phyloP scores from a whole-genome alignment of 495 filamentous ascomycete species.

The Penicillium paradoxum region DNA sequence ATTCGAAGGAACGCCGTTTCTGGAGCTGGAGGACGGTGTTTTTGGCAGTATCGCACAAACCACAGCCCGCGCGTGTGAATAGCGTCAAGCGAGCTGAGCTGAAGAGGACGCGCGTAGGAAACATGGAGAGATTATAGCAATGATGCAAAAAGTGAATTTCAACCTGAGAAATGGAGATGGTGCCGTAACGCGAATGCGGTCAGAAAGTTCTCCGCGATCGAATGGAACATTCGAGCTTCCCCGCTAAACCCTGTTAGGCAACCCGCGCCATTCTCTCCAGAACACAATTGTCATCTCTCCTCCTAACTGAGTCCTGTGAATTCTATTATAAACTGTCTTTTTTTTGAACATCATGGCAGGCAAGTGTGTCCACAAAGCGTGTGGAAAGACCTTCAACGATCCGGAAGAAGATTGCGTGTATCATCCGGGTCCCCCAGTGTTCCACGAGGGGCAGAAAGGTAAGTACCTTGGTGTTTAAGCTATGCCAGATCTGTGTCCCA shows the following conservation, averaged over 20 bases:
- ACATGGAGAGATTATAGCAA: slow-evolving; percentile 24
- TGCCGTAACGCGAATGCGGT: slow-evolving; percentile 10
- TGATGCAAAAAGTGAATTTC: background rate
- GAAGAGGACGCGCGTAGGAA: slow-evolving; percentile 38
- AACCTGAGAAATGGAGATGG: background rate
- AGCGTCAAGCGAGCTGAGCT: slow-evolving; percentile 67
- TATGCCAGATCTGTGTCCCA: slow-evolving; percentile 8
- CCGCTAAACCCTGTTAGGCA: slow-evolving; percentile 34
- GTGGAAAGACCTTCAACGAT: slow-evolving; percentile 83
- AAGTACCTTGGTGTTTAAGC: slow-evolving; percentile 40
- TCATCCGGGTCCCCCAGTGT: slow-evolving; percentile 89
- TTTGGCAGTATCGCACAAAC: slow-evolving; percentile 73
- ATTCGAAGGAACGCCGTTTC: slow-evolving; percentile 65
- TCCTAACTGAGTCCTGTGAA: background rate
- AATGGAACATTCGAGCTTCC: slow-evolving; percentile 48
- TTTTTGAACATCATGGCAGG: slow-evolving; percentile 56
- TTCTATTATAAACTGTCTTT: background rate
- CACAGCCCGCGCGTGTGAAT: slow-evolving; percentile 76
- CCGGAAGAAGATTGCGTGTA: slow-evolving; percentile 81
- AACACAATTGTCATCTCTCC: background rate
- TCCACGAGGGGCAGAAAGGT: slow-evolving; percentile 99
- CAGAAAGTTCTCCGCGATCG: slow-evolving; percentile 16
- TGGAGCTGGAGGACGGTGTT: slow-evolving; percentile 63
- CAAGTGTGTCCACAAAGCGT: slow-evolving; percentile 95
- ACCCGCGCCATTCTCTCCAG: slow-evolving; percentile 10